Base-by-base conservation (phyloP, 2,329 filamentous ascomycete genomes). In the Whalleya microplaca region DNA sequence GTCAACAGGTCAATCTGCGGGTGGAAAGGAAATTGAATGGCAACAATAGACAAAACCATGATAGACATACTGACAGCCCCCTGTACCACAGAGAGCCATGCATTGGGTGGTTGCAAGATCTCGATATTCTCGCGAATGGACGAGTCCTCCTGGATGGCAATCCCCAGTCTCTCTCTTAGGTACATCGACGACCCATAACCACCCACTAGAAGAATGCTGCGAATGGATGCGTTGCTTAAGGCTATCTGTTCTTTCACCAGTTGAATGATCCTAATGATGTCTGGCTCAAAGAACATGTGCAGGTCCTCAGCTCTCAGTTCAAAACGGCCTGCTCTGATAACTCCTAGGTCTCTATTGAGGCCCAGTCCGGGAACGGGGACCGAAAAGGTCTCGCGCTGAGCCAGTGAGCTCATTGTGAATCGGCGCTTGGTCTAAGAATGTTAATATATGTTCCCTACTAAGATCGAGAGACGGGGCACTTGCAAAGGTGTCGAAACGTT, bases 31-130 rank as follows among this genome's bases (percentile, higher is more conserved):
- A 9, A 27, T 27, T 27, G 23, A 9, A 9, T 4, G 23, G 23
- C 4, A 27, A 27, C 9, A 4, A 27, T 27, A 4, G 23, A 27
- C 23, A 4, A 27, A 4, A 4, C 23, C 9, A 27, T 27, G 23
- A 9, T 27, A 9, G 4, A 37, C 32, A 12, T 37, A 81, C 32
- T 78, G 4, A 78, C 77, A 14, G 81, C 81, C 6, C 81, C 81
- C 32, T 77, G 77, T 1, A 80, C 79, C 5, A 83, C 78, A 1
- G 80, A 77, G 1, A 74, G 73, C 80, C 80, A 83, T 2, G 78
- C 75, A 55, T 77, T 76, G 14, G 75, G 70, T 0, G 81, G 80
- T 49, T 80, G 79, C 48, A 83, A 66, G 23, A 84, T 73, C 23
- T 76, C 69, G 7, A 77, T 73, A 5, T 67, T 64, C 7, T 60